Evolutionary conservation across 1,139 yeast genomes (phyloP), one percentile per base, ranked within the genome.

Genomic region (Geotrichum restrictum): DNA sequence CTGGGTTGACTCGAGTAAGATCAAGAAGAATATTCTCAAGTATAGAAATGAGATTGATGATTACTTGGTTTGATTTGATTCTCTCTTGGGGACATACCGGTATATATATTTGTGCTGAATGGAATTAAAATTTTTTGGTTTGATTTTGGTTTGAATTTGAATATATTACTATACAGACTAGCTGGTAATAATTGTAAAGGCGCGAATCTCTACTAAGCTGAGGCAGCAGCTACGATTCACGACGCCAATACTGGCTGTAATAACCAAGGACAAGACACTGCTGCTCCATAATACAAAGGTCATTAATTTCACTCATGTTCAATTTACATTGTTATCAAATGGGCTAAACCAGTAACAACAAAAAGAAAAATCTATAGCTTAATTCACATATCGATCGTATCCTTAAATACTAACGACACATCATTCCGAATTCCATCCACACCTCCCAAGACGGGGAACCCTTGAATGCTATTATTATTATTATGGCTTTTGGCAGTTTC

Each of bases 1-100:
- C 1, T 94, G 99, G 99, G 95, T 88, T 18, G 98, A 94, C 65
- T 78, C 83, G 46, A 85, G 95, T 59, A 94, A 93, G 83, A 91
- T 94, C 70, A 91, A 87, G 77, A 79, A 86, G 65, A 89, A 88
- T 61, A 81, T 91, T 56, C 83, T 91, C 72, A 86, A 86, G 72
- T 94, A 87, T 74, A 85, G 88, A 73, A 91, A 93, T 53, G 73
- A 72, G 55, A 63, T 73, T 29, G 78, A 74, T 57, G 78, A 74
- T 56, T 74, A 68, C 57, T 74, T 73, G 33, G 31, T 54, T 33
- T 56, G 16, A 52, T 29, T 8, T 8, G 8, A 24, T 5, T 24
- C n/a, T n/a, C n/a, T n/a, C n/a, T n/a, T n/a, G n/a, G n/a, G n/a
- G n/a, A n/a, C n/a, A n/a, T n/a, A n/a, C 13, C 19, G 40, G 42